These are phyloP conservation scores for Porphyrellus cyaneotinctus DNA, from an alignment of 768 basidiomycete genomes.

Conservation along the genomic window DNA sequence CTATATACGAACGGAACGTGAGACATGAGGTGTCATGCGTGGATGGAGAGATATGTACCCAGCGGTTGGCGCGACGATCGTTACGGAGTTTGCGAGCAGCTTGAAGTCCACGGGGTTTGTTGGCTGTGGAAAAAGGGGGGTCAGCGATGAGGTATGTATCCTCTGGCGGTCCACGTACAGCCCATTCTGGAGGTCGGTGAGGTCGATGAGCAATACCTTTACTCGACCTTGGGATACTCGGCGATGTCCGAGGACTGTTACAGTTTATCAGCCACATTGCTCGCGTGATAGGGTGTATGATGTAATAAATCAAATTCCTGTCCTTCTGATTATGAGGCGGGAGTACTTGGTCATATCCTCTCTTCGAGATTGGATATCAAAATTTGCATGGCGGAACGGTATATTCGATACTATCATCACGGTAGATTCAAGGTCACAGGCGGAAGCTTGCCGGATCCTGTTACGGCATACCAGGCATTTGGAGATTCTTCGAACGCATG, in stretches of 20 bases:
- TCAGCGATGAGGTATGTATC: conserved; percentile 7
- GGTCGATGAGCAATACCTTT: conserved; percentile 37
- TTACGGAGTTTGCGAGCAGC: conserved; percentile 98
- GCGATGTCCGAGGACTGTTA: conserved; percentile 37
- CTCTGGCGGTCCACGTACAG: conserved; percentile 54
- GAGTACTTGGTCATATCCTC: no score
- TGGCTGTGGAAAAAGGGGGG: conserved; percentile 49
- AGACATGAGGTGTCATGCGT: conserved; percentile 9
- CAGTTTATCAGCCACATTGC: conserved; percentile 43
- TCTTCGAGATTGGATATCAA: no score
- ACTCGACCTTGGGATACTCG: conserved; percentile 10
- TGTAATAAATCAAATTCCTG: no score
- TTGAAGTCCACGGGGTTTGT: conserved; percentile 99
- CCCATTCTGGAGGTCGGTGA: conserved; percentile 70
- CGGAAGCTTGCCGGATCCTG: conserved; percentile 51
- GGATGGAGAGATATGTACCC: conserved; percentile 55
- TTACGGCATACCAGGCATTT: conserved; percentile 56
- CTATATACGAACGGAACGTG: conserved; percentile 37
- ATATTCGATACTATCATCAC: conserved; percentile 48
- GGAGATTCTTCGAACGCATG: conserved; percentile 51
- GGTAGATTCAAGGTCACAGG: conserved; percentile 51
- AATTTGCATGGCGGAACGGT: conserved; percentile 15
- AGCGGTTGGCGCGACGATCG: conserved; percentile 92
- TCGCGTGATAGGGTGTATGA: no score
- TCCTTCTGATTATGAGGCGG: no score